phyloP scores from a whole-genome alignment of 768 basidiomycete genomes.

The Xerocomellus chrysenteron region DNA sequence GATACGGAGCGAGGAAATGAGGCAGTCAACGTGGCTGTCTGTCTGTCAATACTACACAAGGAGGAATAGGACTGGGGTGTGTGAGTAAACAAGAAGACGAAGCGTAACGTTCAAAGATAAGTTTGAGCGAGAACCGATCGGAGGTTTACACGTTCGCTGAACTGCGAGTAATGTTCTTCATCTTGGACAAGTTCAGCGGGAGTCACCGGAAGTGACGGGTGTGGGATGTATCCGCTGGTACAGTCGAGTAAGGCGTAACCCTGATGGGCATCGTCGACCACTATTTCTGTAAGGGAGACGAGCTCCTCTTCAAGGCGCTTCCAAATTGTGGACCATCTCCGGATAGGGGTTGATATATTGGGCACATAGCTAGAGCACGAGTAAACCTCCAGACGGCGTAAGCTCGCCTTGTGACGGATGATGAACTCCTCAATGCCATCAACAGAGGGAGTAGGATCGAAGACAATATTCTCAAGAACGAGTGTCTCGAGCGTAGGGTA shows the following conservation, averaged over 20 bases:
- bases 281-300: slow-evolving; percentile 21
- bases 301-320: slow-evolving; percentile 23
- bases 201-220: slow-evolving; percentile 9
- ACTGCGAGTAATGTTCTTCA: slow-evolving; percentile 2
- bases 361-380: slow-evolving; percentile 28
- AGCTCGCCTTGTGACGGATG: slow-evolving; percentile 28
- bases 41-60: no score
- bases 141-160: slow-evolving; percentile 12
- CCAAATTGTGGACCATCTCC: slow-evolving; percentile 32
- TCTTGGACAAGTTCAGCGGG: slow-evolving; percentile 3
- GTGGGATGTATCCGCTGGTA: slow-evolving; percentile 23
- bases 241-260: slow-evolving; percentile 27
- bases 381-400: slow-evolving; percentile 25
- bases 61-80: neutral
- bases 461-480: slow-evolving; percentile 30
- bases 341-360: slow-evolving; percentile 10
- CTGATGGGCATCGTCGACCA: slow-evolving; percentile 11
- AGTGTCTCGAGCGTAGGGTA: slow-evolving; percentile 30
- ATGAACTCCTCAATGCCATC: slow-evolving; percentile 32
- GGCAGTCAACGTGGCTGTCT: no score
- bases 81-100: neutral
- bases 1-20: neutral
- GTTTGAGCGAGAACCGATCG: slow-evolving; percentile 1
- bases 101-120: neutral
- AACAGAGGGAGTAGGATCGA: slow-evolving; percentile 20